A percentile compares a stretch with the other conserved stretches of the same genome.
Conservation (phyloP, 2,329 filamentous ascomycete genomes). For the Lojkania enalia region DNA sequence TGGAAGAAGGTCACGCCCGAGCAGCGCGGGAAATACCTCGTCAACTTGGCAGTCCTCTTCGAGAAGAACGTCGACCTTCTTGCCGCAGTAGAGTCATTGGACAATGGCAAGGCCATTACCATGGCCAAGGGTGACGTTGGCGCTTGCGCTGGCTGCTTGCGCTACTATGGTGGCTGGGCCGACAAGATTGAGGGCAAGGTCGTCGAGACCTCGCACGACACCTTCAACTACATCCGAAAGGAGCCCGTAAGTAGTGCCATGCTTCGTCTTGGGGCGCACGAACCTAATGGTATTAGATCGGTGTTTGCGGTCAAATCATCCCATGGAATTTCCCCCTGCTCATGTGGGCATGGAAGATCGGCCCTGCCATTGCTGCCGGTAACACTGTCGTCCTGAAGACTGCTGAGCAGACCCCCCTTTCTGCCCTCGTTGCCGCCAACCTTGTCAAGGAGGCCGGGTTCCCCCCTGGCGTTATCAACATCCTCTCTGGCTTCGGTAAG, state of each 20-base stretch:
- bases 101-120: slow-evolving; percentile 81
- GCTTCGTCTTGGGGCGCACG: too few relatives aligned
- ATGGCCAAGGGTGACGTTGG: slow-evolving; percentile 77
- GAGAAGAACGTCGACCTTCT: slow-evolving; percentile 78
- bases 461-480: slow-evolving; percentile 76
- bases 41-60: slow-evolving; percentile 77
- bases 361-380: slow-evolving; percentile 70
- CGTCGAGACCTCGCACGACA: slow-evolving; percentile 74
- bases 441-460: slow-evolving; percentile 77
- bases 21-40: slow-evolving; percentile 68
- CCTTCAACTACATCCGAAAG: slow-evolving; percentile 80
- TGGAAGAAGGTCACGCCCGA: slow-evolving; percentile 72
- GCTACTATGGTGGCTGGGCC: slow-evolving; percentile 89
- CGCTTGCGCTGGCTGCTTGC: slow-evolving; percentile 69
- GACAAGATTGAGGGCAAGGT: slow-evolving; percentile 92
- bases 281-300: slow-evolving; percentile 56
- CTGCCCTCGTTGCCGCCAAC: slow-evolving; percentile 65
- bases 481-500: slow-evolving; percentile 77
- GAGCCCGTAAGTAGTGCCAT: slow-evolving; percentile 73
- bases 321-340: slow-evolving; percentile 87
- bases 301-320: slow-evolving; percentile 85
- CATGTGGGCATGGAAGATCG: slow-evolving; percentile 84
- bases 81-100: slow-evolving; percentile 81
- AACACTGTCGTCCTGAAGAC: slow-evolving; percentile 76
- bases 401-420: slow-evolving; percentile 75